Percentiles rank a stretch among this genome's conserved stretches.
phyloP scores from a whole-genome alignment of 2,329 filamentous ascomycete species.

The Trichoderma sp. region DNA sequence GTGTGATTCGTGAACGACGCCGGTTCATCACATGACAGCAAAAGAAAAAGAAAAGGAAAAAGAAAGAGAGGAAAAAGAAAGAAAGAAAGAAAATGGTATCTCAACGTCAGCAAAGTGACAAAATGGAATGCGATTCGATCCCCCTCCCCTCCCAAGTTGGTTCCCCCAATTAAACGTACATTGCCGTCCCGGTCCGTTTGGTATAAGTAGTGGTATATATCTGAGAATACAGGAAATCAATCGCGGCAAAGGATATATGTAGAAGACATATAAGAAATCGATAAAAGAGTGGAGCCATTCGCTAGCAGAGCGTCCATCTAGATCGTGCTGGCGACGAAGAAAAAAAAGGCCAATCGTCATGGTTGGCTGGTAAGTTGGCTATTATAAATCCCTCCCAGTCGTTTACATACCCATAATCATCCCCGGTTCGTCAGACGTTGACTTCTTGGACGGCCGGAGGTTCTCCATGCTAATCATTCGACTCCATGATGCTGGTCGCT shows the following conservation, averaged over 20 bases:
- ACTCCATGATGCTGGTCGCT: constrained; percentile 40
- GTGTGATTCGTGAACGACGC: constrained; percentile 14
- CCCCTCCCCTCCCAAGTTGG: not conserved
- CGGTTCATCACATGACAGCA: not conserved
- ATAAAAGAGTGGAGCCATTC: constrained; percentile 12
- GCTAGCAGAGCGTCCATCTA: not conserved
- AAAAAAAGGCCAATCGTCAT: not conserved
- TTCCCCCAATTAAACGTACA: constrained; percentile 23
- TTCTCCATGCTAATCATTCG: constrained; percentile 38
- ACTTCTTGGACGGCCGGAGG: constrained; percentile 37
- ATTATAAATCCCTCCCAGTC: not conserved
- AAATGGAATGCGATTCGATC: constrained; percentile 14
- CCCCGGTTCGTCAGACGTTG: constrained; percentile 25
- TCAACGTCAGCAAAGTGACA: constrained; percentile 14
- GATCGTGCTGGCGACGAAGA: not conserved
- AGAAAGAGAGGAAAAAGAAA: not conserved
- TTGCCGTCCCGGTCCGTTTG: constrained; percentile 19
- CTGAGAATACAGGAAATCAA: constrained; percentile 12
- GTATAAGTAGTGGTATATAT: constrained; percentile 13
- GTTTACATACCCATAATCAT: constrained; percentile 28
- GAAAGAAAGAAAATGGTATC: constrained; percentile 19
- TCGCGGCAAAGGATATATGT: constrained; percentile 11
- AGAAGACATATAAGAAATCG: constrained; percentile 5
- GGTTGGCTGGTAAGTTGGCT: not conserved
- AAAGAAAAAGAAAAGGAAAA: not conserved